Conservation (phyloP, 768 basidiomycete genomes). For the Mycena rosella region DNA sequence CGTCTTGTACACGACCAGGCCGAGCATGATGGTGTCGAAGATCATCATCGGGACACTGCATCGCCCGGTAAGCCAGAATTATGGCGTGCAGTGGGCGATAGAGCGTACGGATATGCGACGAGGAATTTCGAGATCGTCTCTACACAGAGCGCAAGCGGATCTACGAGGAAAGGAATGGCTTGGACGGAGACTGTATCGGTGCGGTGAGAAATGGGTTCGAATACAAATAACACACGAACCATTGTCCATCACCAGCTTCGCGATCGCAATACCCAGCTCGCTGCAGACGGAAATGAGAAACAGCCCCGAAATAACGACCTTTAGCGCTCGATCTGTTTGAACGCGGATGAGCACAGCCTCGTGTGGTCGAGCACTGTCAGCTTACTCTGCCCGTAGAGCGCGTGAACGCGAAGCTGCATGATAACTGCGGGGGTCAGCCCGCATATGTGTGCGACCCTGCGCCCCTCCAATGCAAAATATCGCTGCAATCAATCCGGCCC, state of each 20-base stretch:
- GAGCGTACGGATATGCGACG: constrained; percentile 4
- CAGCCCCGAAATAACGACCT: constrained; percentile 1
- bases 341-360: background rate
- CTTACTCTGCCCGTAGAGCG: constrained; percentile 19
- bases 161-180: constrained; percentile 4
- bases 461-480: background rate
- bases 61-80: background rate
- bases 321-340: background rate
- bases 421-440: background rate
- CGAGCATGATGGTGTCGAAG: constrained; percentile 20
- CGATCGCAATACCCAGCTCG: constrained; percentile 14
- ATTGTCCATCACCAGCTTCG: constrained; percentile 3
- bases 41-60: constrained; percentile 18
- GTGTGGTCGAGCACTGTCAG: background rate
- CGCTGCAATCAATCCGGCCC: too few species aligned
- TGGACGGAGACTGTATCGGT: background rate
- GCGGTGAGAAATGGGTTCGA: background rate
- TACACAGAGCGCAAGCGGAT: constrained; percentile 19
- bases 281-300: background rate
- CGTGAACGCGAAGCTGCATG: constrained; percentile 29
- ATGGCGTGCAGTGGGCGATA: background rate
- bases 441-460: background rate
- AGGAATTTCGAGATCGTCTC: constrained; percentile 14
- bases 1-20: constrained; percentile 19
- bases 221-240: background rate